Base-by-base conservation (phyloP, 768 basidiomycete genomes). In the Phallus indusiatus region DNA sequence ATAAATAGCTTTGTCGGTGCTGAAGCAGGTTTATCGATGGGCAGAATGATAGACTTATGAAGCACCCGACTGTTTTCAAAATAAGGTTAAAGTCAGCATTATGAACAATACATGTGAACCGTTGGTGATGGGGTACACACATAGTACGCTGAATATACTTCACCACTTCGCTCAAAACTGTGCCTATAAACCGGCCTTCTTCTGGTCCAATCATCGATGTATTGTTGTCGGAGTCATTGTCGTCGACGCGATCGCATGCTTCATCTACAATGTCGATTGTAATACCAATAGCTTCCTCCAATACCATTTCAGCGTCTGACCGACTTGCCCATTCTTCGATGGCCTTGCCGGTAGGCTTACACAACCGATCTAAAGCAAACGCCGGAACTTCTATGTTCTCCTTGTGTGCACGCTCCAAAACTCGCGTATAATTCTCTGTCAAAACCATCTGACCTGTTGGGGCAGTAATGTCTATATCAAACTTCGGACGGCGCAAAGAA, bases 241-340 rank as follows among this genome's bases (percentile, higher is more conserved):
- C 67, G 16, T 70, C 66, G 11, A 58, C 67, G 1, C 68, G 74
- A 20, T 80, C 78, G 61, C 89, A 86, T 52, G 85, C 75, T 62
- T 88, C 86, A 64, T 86, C 84, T 14, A 88, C 76, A 5, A 88
- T 77, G 62, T 90, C 89, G 67, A 82, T 85, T 61, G 87, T 64
- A 6, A 86, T 78, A 0, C 83, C 82, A 1, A 86, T 82, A 5
- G 81, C 80, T 69, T 91, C 89, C 49, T 83, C 80, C 59, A 91
- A 65, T 49, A 90, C 76, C 37, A 50, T 50, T 53, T 62, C 61
- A 34, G 52, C 51, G 1, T 20, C 60, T 10, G 34, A 7, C 4
- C 57, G 48, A 2, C 34, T 51, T 20, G 57, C 12, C 57, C 57
- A 59, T 33, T n/a, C 48, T 2, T 20, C 21, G 9, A 59, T 47